A percentile compares a stretch with the other conserved stretches of the same genome.
These are phyloP conservation scores for Trametes cinnabarina DNA, from an alignment of 768 basidiomycete species.

Conservation along the genomic window DNA sequence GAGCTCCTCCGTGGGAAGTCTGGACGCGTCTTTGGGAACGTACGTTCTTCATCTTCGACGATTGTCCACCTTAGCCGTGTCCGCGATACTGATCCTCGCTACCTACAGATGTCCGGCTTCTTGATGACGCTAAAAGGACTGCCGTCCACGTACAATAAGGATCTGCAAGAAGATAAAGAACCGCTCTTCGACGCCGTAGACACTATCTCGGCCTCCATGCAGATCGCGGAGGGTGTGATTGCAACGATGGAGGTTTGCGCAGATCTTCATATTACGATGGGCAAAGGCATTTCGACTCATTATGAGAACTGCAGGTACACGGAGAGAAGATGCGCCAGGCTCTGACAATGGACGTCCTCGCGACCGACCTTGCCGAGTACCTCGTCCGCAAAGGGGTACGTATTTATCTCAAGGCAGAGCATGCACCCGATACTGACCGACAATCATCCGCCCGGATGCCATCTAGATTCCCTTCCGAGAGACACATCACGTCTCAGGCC, in stretches of 20 bases:
- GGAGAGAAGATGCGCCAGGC: conserved; percentile 86
- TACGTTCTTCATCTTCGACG: conserved; percentile 34
- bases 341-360: conserved; percentile 95
- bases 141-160: conserved; percentile 99
- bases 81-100: not conserved
- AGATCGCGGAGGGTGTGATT: conserved; percentile 93
- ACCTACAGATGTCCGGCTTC: conserved; percentile 89
- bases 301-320: too few species aligned
- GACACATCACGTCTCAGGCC: conserved; percentile 97
- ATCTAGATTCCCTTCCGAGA: conserved; percentile 93
- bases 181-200: conserved; percentile 94
- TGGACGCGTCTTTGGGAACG: conserved; percentile 92
- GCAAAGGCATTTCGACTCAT: too few species aligned
- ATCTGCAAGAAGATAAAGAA: conserved; percentile 98
- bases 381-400: conserved; percentile 96
- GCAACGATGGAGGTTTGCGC: conserved; percentile 76
- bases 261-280: not conserved
- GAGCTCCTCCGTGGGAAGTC: conserved; percentile 95
- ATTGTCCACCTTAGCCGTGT: not conserved
- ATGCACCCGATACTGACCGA: not conserved
- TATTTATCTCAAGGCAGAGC: not conserved
- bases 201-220: conserved; percentile 81
- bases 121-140: conserved; percentile 96
- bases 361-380: conserved; percentile 98
- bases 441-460: conserved; percentile 1